Evolutionary conservation across 1,284 basidiomycete genomes (phyloP), one percentile per base, ranked within the genome.

Genomic region (Coriolopsis trogii): DNA sequence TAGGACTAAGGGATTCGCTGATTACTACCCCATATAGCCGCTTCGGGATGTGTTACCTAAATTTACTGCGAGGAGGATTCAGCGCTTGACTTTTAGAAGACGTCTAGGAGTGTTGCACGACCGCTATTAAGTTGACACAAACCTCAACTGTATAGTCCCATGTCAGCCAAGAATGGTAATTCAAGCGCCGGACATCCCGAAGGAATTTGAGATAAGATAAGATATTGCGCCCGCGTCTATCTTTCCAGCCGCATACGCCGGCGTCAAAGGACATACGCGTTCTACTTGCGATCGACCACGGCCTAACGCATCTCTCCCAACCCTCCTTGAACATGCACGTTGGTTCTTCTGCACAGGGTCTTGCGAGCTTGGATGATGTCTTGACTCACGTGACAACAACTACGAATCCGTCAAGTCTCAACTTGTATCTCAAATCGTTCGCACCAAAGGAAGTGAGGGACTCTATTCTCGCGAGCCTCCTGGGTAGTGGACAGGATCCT

Each of bases 401-500:
- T 13, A 30, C 28, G 28, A 55, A 47, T 36, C 20, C 49, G 3
- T 16, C 21, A 13, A 41, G 29, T 10, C 46, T 63, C 29, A 46
- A 54, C 31, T 13, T 40, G 7, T 48, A 53, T 28, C 52, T 61
- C 28, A 57, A 50, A 34, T 47, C 49, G 20, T 63, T 61, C 34
- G 59, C 60, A 13, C 53, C 59, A 18, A 65, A 58, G 43, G 63
- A 65, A 8, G 39, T 45, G 9, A 38, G 59, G 28, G 62, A 65
- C 10, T 49, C 49, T 9, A 55, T 58, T 30, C 50, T 65, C 4
- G 73, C 78, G 3, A 75, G 77, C 51, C 57, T 73, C 12, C 61
- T 84, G 9, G 66, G 76, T 0, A 73, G 73, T 44, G 82, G 81
- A 10, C 78, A 79, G 41, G 87, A 90, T 63, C 87, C 88, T 5